Evolutionary conservation across 2,329 filamentous ascomycete species (phyloP).

Genomic region (Dothidotthia symphoricarpi): DNA sequence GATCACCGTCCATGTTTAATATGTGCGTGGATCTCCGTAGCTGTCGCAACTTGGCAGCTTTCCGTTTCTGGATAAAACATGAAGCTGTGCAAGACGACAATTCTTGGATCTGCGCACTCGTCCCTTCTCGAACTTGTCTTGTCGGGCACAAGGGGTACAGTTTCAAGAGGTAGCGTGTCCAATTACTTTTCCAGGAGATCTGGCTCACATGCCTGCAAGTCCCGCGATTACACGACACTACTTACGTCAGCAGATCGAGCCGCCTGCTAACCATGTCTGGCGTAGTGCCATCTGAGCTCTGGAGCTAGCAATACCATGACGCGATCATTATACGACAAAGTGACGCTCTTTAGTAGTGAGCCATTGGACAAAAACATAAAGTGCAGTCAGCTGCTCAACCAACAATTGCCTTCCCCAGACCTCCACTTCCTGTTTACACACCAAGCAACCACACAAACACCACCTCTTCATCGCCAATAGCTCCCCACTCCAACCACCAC

Average conservation of each 20-base stretch:
- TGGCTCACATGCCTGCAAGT: slow-evolving; percentile 1
- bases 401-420: background rate
- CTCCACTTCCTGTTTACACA: too few species aligned
- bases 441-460: background rate
- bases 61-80: slow-evolving; percentile 18
- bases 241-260: slow-evolving; percentile 22
- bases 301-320: slow-evolving; percentile 32
- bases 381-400: background rate
- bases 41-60: slow-evolving; percentile 23
- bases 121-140: slow-evolving; percentile 3
- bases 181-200: slow-evolving; percentile 25
- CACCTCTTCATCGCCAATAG: background rate
- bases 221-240: too few species aligned
- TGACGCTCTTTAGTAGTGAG: slow-evolving; percentile 9
- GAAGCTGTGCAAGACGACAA: slow-evolving; percentile 4
- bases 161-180: slow-evolving; percentile 29
- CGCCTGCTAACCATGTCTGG: slow-evolving; percentile 11
- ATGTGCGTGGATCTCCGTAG: slow-evolving; percentile 19
- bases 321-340: slow-evolving; percentile 25
- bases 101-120: slow-evolving; percentile 1
- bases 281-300: background rate
- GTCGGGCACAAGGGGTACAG: slow-evolving; percentile 17
- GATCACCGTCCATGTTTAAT: slow-evolving; percentile 67
- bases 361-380: slow-evolving; percentile 7
- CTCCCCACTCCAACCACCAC: background rate